Evolutionary conservation across 2,329 filamentous ascomycete genomes (phyloP).

Genomic region (Akanthomyces uredinophilus): DNA sequence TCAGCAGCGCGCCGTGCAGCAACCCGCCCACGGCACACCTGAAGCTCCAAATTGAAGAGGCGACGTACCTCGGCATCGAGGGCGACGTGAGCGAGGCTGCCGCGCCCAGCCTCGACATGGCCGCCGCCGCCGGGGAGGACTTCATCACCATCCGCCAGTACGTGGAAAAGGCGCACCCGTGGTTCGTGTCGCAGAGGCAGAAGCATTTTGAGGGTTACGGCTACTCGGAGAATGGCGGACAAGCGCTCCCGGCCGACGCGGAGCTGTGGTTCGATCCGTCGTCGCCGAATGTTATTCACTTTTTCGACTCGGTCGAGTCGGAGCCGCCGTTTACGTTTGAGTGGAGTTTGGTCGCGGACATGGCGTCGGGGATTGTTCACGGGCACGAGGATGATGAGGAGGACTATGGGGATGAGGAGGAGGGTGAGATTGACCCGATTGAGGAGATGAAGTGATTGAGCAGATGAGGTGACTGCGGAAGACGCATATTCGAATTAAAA

Average conservation of each 20-base stretch:
- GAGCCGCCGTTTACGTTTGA: slow-evolving; percentile 7
- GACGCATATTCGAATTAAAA: too few species aligned
- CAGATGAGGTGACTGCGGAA: too few species aligned
- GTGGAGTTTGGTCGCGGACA: slow-evolving; percentile 1
- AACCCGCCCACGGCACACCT: not conserved
- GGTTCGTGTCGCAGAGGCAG: slow-evolving; percentile 1
- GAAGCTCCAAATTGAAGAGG: slow-evolving; percentile 3
- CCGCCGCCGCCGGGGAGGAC: not conserved
- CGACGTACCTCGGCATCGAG: slow-evolving; percentile 1
- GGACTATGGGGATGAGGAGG: slow-evolving; percentile 2
- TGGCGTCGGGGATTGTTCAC: not conserved
- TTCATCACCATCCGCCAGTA: slow-evolving; percentile 2
- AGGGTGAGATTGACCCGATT: slow-evolving; percentile 1
- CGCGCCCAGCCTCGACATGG: not conserved
- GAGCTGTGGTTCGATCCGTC: slow-evolving; percentile 12
- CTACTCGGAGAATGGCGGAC: not conserved
- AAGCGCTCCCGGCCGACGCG: not conserved
- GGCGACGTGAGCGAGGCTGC: not conserved
- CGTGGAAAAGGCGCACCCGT: slow-evolving; percentile 2
- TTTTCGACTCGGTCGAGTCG: slow-evolving; percentile 9
- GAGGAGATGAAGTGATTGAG: not conserved
- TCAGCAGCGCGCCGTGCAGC: slow-evolving; percentile 1
- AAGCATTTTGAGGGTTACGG: slow-evolving; percentile 3
- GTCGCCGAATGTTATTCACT: slow-evolving; percentile 1
- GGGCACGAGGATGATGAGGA: not conserved